Percentiles rank a stretch among this genome's conserved stretches.
phyloP scores from a whole-genome alignment of 2,329 filamentous ascomycete genomes.

The Fusarium sp. region DNA sequence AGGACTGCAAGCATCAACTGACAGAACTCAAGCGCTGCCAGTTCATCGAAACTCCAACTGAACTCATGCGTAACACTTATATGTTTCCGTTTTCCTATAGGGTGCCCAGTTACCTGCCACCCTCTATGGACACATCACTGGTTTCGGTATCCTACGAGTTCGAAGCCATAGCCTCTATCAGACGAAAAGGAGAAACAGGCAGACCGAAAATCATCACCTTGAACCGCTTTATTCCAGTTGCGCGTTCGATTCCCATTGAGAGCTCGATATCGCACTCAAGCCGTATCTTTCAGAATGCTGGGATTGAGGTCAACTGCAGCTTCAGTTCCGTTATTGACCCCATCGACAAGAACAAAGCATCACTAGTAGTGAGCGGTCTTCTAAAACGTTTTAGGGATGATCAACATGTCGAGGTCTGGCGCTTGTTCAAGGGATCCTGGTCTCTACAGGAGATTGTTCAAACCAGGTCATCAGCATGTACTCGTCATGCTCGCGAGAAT shows the following conservation, averaged over 20 bases:
- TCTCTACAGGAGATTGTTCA: slow-evolving; percentile 86
- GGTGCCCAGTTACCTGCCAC: slow-evolving; percentile 83
- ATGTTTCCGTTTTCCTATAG: slow-evolving; percentile 87
- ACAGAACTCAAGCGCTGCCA: slow-evolving; percentile 30
- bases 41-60: slow-evolving; percentile 3
- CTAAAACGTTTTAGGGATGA: slow-evolving; percentile 72
- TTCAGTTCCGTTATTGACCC: slow-evolving; percentile 85
- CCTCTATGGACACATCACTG: slow-evolving; percentile 78
- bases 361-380: slow-evolving; percentile 64
- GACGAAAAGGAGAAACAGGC: slow-evolving; percentile 59
- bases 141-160: slow-evolving; percentile 82
- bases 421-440: slow-evolving; percentile 90
- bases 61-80: neutral
- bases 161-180: slow-evolving; percentile 69
- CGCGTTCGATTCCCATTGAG: slow-evolving; percentile 77
- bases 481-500: slow-evolving; percentile 66
- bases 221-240: slow-evolving; percentile 74
- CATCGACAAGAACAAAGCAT: slow-evolving; percentile 71
- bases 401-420: slow-evolving; percentile 78
- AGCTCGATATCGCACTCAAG: slow-evolving; percentile 79
- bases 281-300: slow-evolving; percentile 84
- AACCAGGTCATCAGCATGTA: slow-evolving; percentile 79
- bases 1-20: slow-evolving; percentile 27
- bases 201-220: slow-evolving; percentile 64
- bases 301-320: slow-evolving; percentile 83